Evolutionary conservation across 148 eudicot genomes (phyloP), one percentile per base, ranked within the genome.

Genomic region (Fagopyrum esculentum): DNA sequence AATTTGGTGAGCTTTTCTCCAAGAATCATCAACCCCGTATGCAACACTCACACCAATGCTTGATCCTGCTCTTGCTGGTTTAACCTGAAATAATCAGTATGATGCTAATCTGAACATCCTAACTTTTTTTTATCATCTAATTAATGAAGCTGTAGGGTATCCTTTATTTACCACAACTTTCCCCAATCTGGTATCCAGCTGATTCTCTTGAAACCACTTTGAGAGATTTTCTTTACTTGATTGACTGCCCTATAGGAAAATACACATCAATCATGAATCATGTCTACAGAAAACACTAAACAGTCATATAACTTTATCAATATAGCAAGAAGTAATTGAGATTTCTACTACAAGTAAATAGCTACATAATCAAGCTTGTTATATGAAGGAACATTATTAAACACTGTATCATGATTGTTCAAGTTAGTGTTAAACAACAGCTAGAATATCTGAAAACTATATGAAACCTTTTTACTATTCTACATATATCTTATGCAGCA

Each of bases 51-150:
- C 98, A 75, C 98, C 98, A 46, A 93, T 90, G 81, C 98, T 93
- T 80, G 98, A 93, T 78, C 96, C 98, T 78, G 96, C 98, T 86
- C 85, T 85, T n/a, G 96, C 85, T 76, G 98, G 98, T 82, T 93
- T 93, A 29, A 93, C 98, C 98, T 93, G 1, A 5, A 43, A 30
- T 1, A 40, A 10, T 6, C 10, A 29, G 12, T 10, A 10, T 29
- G 69, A 61, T 61, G 43, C 69, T 61, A 43, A 66, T 40, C 35
- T 40, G 17, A 15, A 66, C 40, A 61, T 40, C 71, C 47, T 43
- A 35, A 66, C 19, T 66, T 66, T 22, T 35, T 9, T 35, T 40
- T 46, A 66, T 66, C 17, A 22, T 22, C 30, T n/a, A 66, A 46
- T 2, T 29, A 61, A 3, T 3, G 46, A 66, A 66, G 46, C 30